phyloP scores from a whole-genome alignment of 768 basidiomycete species.

The Galerina marginata region DNA sequence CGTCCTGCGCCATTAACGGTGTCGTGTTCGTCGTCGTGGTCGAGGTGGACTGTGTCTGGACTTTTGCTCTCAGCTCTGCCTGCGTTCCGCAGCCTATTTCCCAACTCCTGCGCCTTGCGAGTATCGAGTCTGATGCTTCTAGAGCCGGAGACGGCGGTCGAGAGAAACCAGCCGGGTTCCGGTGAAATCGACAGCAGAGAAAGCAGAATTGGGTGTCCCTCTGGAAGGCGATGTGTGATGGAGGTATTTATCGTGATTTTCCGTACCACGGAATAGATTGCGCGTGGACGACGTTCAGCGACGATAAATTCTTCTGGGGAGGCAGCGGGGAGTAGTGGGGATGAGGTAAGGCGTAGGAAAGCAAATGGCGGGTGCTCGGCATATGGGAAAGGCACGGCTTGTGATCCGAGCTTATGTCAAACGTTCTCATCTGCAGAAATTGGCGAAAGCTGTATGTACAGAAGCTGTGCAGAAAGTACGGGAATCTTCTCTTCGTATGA shows the following conservation, averaged over 20 bases:
- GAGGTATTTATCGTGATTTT: constrained; percentile 37
- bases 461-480: too few species aligned
- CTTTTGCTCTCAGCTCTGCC: constrained; percentile 25
- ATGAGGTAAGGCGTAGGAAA: too few species aligned
- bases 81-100: constrained; percentile 33
- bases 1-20: constrained; percentile 29
- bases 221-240: constrained; percentile 38
- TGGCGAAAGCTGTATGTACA: too few species aligned
- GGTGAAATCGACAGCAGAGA: constrained; percentile 62
- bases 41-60: constrained; percentile 52
- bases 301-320: neutral
- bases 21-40: constrained; percentile 9
- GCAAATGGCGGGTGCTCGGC: too few species aligned
- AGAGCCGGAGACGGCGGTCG: constrained; percentile 61
- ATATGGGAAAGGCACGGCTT: too few species aligned
- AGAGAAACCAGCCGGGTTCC: constrained; percentile 39
- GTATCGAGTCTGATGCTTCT: constrained; percentile 54
- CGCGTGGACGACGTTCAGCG: constrained; percentile 8
- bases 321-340: too few species aligned
- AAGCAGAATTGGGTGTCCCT: constrained; percentile 40
- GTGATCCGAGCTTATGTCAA: too few species aligned
- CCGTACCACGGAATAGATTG: constrained; percentile 34
- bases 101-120: constrained; percentile 68
- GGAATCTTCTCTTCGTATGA: too few species aligned
- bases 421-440: too few species aligned